Evolutionary conservation across 495 filamentous ascomycete species (phyloP), one percentile per base, ranked within the genome.

Genomic region (Aspergillus ostianus): DNA sequence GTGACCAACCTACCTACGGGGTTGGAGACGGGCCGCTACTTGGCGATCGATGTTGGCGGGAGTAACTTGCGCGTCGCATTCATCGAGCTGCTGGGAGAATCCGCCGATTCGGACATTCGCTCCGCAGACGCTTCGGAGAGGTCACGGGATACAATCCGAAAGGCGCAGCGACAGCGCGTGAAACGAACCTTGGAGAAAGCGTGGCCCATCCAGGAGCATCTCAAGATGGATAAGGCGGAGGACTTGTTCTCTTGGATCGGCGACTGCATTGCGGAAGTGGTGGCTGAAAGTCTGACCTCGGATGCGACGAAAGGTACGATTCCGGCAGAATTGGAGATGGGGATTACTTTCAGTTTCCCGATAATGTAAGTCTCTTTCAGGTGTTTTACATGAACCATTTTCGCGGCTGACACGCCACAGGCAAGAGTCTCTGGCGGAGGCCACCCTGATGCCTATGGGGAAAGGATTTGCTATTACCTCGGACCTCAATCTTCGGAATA

Each of bases 291-390:
- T 53, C 62, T 84, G 26, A 72, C 68, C 2, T 77, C 73, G 18
- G 76, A 78, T 53, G 73, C 71, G 10, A 79, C 77, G 15, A 71
- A 70, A 52, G 72, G 73, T 41, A 67, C 74, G 47, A 66, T 83
- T 29, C 77, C 77, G 7, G 76, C 82, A 32, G 84, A 84, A 64
- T 66, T 93, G 51, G 84, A 88, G 44, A 82, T 93, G 77, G 91
- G 91, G 2, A 88, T 95, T 46, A 91, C 91, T 15, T 95, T 93
- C 70, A 90, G 87, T 74, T 95, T 95, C 64, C 90, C 91, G 13
- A 92, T 93, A 75, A 83, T 86, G 90, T 92, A 79, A 72, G 80
- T 63, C 21, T 6, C 32, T 20, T 29, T 15, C 36, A 20, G 4
- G 12, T 45, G 13, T 27, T 15, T 26, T 2, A 23, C 47, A 20